Evolutionary conservation across 129 eudicot genomes (phyloP).

Genomic region (Mikania micrantha): DNA sequence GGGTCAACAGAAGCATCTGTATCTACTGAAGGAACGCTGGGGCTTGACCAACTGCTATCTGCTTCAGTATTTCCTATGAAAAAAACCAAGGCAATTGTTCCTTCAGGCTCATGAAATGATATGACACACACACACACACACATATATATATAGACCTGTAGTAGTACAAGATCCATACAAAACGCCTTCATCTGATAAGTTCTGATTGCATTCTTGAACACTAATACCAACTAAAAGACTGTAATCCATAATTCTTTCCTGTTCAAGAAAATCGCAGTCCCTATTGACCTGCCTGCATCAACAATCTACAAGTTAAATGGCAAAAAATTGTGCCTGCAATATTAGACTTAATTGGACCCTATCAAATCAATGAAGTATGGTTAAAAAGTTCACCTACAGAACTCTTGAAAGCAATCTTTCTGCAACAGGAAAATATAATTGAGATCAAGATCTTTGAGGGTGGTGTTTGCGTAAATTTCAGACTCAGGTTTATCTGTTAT

Average conservation of each 20-base stretch:
- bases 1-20: constrained; percentile 36
- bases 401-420: constrained; percentile 76
- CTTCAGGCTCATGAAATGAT: constrained; percentile 2
- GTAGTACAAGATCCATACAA: constrained; percentile 29
- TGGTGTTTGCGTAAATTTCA: constrained; percentile 71
- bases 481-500: constrained; percentile 74
- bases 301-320: constrained; percentile 9
- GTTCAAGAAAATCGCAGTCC: constrained; percentile 78
- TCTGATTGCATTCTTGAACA: constrained; percentile 48
- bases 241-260: constrained; percentile 91
- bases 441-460: constrained; percentile 91
- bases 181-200: constrained; percentile 28
- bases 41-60: constrained; percentile 35
- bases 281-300: constrained; percentile 66
- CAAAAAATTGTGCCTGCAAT: background rate
- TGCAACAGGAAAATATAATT: constrained; percentile 71
- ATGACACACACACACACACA: too few species aligned
- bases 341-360: background rate
- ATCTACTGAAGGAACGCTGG: constrained; percentile 44
- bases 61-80: constrained; percentile 31
- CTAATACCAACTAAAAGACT: constrained; percentile 87
- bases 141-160: too few species aligned
- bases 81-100: background rate
- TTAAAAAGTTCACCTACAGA: constrained; percentile 55
- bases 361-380: background rate